Evolutionary conservation across 2,329 filamentous ascomycete genomes (phyloP), one percentile per base, ranked within the genome.

Genomic region (Colletotrichum plurivorum): DNA sequence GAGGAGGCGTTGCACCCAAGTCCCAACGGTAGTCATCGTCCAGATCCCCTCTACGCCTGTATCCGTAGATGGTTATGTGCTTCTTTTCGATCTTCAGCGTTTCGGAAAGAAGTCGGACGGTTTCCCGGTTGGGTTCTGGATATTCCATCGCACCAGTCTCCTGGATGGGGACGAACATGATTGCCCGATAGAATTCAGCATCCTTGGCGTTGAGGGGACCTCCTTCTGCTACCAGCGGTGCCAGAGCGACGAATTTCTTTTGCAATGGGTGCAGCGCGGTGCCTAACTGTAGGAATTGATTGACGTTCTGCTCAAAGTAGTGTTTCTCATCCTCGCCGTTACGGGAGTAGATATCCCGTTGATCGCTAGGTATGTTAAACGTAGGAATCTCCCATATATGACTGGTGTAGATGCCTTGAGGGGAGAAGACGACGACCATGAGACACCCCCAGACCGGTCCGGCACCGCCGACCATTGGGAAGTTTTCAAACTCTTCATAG

Each of bases 361-460:
- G 36, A 6, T 63, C 53, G 2, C 43, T 13, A 5, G 53, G 51
- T 13, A 61, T 67, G 8, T 4, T 2, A 52, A 73, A 70, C 57
- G 54, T 63, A 15, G 72, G 72, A 5, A 64, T 39, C 36, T 73
- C 65, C 72, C 71, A 73, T 22, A 73, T 3, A 18, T 72, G 72
- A 12, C 55, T 69, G 9, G 66, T 53, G 53, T 66, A 73, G 10
- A 72, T 61, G 12, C 71, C 72, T 5, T 46, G n/a, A 20, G 62
- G 58, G 13, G 62, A 65, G 20, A 62, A 59, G 13, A 59, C 60
- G 3, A 70, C 39, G 52, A 73, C 46, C 13, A 69, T 64, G 12
- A 52, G 53, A 36, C 72, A 72, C 15, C 72, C 72, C 69, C 69
- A 72, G 12, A 73, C 61, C 7, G 72, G 71, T 0, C 60, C 61